Evolutionary conservation across 495 filamentous ascomycete species (phyloP).

Genomic region (Lasiosphaeris hirsuta): DNA sequence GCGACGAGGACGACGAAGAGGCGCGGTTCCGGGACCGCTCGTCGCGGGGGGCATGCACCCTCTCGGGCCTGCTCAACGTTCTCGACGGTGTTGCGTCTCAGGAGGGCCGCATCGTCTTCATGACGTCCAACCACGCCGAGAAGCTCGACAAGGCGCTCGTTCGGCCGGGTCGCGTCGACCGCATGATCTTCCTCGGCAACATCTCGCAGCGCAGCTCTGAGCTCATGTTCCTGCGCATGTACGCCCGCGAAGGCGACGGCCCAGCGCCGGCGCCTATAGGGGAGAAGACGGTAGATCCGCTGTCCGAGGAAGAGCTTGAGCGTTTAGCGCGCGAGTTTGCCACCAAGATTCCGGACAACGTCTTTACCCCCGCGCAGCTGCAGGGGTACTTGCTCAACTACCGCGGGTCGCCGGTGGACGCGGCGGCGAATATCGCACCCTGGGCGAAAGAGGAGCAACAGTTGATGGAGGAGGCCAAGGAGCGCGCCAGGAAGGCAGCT

Average conservation of each 20-base stretch:
- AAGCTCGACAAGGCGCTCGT: constrained; percentile 65
- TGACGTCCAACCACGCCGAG: constrained; percentile 70
- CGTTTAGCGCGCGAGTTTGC: constrained; percentile 51
- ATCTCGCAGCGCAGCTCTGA: constrained; percentile 42
- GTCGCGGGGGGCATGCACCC: constrained; percentile 36
- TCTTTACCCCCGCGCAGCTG: constrained; percentile 65
- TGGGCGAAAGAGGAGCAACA: constrained; percentile 46
- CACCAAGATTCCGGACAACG: constrained; percentile 46
- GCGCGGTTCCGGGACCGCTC: constrained; percentile 23
- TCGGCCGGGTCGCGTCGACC: constrained; percentile 67
- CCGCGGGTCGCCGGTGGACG: constrained; percentile 50
- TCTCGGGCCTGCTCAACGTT: constrained; percentile 68
- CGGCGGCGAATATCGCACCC: constrained; percentile 38
- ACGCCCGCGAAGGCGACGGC: constrained; percentile 25
- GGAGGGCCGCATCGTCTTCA: constrained; percentile 69
- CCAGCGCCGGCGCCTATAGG: background rate
- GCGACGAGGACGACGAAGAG: constrained; percentile 17
- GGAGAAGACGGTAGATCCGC: background rate
- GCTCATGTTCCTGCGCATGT: constrained; percentile 53
- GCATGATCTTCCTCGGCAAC: constrained; percentile 56
- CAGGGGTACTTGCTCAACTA: constrained; percentile 60
- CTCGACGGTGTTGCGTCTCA: constrained; percentile 68
- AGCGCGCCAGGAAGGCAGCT: constrained; percentile 5
- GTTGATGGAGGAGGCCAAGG: constrained; percentile 17
- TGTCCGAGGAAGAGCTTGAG: constrained; percentile 29